Evolutionary conservation across 2,329 filamentous ascomycete genomes (phyloP).

Genomic region (Trichoderma afroharzianum): DNA sequence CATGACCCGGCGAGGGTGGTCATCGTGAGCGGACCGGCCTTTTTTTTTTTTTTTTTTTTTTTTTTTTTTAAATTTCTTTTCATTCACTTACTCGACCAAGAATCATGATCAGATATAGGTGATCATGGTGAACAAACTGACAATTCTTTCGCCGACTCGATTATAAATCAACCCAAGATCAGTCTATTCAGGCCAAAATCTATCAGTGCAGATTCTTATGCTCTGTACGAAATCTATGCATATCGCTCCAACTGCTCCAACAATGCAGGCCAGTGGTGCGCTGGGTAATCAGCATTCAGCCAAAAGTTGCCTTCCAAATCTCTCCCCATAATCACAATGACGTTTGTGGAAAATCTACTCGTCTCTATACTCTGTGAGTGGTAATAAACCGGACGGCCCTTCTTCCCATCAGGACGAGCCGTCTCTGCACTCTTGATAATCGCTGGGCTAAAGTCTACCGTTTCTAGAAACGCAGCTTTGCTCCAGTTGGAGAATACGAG

Average conservation of each 20-base stretch:
- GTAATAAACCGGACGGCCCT: not conserved
- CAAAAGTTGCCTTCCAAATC: not conserved
- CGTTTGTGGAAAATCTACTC: not conserved
- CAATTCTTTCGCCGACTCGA: no score
- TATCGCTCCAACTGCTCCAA: not conserved
- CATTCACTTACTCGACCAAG: not conserved
- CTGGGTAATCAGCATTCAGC: not conserved
- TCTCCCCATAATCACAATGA: not conserved
- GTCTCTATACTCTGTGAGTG: not conserved
- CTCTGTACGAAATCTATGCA: not conserved
- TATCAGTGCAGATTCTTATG: no score
- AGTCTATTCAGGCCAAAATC: not conserved
- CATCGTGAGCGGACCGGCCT: no score
- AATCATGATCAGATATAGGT: no score
- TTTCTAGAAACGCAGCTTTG: slow-evolving; percentile 3
- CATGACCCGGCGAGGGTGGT: no score
- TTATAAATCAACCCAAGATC: no score
- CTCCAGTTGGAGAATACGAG: not conserved
- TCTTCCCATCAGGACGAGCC: not conserved
- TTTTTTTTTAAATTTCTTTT: no score
- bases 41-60: no score
- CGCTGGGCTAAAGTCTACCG: slow-evolving; percentile 8
- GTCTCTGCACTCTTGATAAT: not conserved
- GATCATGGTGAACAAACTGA: no score
- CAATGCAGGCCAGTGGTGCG: not conserved